Evolutionary conservation across 345 rosid genomes (phyloP).

Genomic region (Sisymbrium altissimum): DNA sequence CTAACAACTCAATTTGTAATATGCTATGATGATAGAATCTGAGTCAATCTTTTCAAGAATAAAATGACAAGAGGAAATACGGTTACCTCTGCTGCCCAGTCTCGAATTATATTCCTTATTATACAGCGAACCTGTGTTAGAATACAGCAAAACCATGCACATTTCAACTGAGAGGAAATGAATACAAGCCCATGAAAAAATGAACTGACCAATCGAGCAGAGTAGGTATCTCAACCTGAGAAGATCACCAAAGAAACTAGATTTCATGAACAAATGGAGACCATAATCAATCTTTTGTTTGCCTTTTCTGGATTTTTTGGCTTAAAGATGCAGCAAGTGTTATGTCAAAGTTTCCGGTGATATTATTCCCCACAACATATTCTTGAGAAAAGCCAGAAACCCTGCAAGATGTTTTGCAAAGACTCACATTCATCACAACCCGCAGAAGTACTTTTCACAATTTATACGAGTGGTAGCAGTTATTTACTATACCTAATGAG

Average conservation of each 20-base stretch:
- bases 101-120: conserved; percentile 91
- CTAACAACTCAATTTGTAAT: neutral
- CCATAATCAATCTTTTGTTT: too few relatives aligned
- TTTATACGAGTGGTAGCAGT: neutral
- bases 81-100: conserved; percentile 97
- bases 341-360: conserved; percentile 51
- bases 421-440: neutral
- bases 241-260: too few relatives aligned
- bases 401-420: conserved; percentile 38
- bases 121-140: conserved; percentile 90
- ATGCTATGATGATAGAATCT: neutral
- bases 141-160: conserved; percentile 11
- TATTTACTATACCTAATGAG: conserved; percentile 62
- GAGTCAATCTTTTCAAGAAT: neutral
- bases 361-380: conserved; percentile 38
- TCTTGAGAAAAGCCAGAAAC: conserved; percentile 45
- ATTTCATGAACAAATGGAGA: too few relatives aligned
- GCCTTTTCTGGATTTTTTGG: too few relatives aligned
- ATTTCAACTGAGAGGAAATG: too few relatives aligned
- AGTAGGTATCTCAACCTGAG: too few relatives aligned
- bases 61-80: neutral
- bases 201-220: too few relatives aligned
- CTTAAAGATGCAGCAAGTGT: too few relatives aligned
- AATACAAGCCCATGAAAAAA: too few relatives aligned
- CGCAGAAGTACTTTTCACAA: neutral